Conservation (phyloP, 176 grass and related monocot species). For the Poa pratensis region DNA sequence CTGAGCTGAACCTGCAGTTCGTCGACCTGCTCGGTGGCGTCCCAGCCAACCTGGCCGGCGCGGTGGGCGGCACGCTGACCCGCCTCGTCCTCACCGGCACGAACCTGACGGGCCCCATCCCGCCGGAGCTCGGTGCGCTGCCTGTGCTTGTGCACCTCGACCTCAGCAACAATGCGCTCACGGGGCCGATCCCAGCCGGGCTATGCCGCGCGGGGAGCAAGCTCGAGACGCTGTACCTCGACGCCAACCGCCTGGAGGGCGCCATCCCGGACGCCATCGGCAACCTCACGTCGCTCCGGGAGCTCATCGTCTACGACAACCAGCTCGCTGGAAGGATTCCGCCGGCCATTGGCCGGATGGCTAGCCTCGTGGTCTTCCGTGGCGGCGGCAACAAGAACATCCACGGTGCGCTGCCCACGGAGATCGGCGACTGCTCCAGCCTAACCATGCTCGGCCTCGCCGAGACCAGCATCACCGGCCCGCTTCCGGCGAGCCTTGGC, state of each 20-base stretch:
- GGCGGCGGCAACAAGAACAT: constrained; percentile 80
- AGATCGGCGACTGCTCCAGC: constrained; percentile 71
- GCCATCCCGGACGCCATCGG: constrained; percentile 64
- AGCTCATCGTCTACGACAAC: constrained; percentile 81
- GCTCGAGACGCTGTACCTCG: constrained; percentile 60
- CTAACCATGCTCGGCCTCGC: constrained; percentile 77
- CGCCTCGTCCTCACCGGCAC: constrained; percentile 58
- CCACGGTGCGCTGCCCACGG: constrained; percentile 56
- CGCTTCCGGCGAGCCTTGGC: constrained; percentile 60
- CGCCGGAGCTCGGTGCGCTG: constrained; percentile 54
- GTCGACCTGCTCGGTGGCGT: constrained; percentile 61
- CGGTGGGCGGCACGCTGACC: constrained; percentile 50
- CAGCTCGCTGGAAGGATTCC: constrained; percentile 70
- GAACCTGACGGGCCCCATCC: constrained; percentile 74
- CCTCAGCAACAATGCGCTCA: constrained; percentile 75
- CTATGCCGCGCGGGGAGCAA: constrained; percentile 66
- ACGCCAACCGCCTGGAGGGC: constrained; percentile 70
- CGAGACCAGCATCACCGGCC: constrained; percentile 75
- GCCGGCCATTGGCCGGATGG: constrained; percentile 45
- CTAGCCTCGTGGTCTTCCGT: constrained; percentile 60
- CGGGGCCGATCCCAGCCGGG: constrained; percentile 50
- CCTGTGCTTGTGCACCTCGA: constrained; percentile 56
- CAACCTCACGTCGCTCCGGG: constrained; percentile 54
- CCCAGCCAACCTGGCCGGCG: constrained; percentile 51
- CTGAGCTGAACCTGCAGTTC: constrained; percentile 60